Evolutionary conservation across 441 rosid genomes (phyloP).

Genomic region (Populus hybrid): DNA sequence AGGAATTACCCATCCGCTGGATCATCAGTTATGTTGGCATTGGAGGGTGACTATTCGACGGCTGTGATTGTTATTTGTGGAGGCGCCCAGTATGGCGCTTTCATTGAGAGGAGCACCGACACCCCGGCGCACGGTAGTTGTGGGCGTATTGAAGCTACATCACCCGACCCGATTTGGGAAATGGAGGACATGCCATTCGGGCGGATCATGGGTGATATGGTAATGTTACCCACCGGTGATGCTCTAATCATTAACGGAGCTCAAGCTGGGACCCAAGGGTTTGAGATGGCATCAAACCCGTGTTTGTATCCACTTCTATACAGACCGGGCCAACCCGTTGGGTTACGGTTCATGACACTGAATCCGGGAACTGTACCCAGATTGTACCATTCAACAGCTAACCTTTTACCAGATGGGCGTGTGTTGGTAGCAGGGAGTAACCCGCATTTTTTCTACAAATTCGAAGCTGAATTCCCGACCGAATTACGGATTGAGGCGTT

Average conservation of each 20-base stretch:
- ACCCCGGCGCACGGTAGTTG: too few relatives aligned
- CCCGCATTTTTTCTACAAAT: conserved; percentile 62
- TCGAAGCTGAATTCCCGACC: conserved; percentile 59
- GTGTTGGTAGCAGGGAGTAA: conserved; percentile 86
- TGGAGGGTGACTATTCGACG: too few relatives aligned
- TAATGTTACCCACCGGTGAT: conserved; percentile 40
- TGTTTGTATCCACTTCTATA: conserved; percentile 45
- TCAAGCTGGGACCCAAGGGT: conserved; percentile 46
- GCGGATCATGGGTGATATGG: not conserved
- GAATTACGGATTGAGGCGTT: conserved; percentile 80
- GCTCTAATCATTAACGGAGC: conserved; percentile 47
- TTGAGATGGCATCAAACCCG: conserved; percentile 41
- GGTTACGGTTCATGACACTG: conserved; percentile 53
- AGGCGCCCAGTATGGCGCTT: too few relatives aligned
- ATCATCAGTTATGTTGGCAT: too few relatives aligned
- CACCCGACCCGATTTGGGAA: too few relatives aligned
- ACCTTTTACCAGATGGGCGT: conserved; percentile 71
- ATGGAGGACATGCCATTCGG: too few relatives aligned
- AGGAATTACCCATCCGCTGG: too few relatives aligned
- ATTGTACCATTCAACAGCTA: conserved; percentile 76
- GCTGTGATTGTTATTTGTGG: too few relatives aligned
- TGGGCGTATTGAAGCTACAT: too few relatives aligned
- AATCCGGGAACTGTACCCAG: conserved; percentile 55
- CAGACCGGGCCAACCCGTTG: conserved; percentile 32
- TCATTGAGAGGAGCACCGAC: too few relatives aligned